These are phyloP conservation scores for Boletus edulis DNA, from an alignment of 768 basidiomycete species.

Conservation along the genomic window DNA sequence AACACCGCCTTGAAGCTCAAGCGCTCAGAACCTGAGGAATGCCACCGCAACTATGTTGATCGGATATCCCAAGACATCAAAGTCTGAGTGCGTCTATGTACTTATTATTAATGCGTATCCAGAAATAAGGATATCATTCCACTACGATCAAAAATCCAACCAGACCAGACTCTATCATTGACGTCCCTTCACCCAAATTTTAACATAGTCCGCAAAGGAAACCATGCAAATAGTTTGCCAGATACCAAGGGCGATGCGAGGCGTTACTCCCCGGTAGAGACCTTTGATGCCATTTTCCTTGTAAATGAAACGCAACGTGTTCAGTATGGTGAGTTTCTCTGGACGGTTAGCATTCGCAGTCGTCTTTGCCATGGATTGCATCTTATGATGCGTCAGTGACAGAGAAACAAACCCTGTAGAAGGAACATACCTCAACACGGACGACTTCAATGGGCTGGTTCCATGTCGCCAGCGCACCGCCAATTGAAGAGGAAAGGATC, in stretches of 20 bases:
- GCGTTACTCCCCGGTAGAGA: constrained; percentile 95
- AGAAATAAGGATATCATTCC: constrained; percentile 18
- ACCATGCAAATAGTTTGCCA: constrained; percentile 99
- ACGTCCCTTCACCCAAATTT: constrained; percentile 66
- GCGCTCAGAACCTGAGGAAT: too few species aligned
- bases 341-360: constrained; percentile 75
- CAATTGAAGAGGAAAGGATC: constrained; percentile 82
- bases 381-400: constrained; percentile 45
- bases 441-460: constrained; percentile 99
- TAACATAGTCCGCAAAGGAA: constrained; percentile 95
- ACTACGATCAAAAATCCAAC: constrained; percentile 19
- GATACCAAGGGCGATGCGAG: constrained; percentile 92
- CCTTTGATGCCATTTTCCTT: constrained; percentile 95
- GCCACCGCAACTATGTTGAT: too few species aligned
- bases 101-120: constrained; percentile 16
- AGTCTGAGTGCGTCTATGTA: neutral
- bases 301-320: constrained; percentile 93
- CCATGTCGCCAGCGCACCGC: constrained; percentile 97
- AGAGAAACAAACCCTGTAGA: neutral
- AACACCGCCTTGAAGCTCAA: neutral
- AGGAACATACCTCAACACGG: constrained; percentile 75
- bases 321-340: constrained; percentile 87
- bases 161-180: constrained; percentile 16
- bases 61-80: too few species aligned
- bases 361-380: constrained; percentile 97